Evolutionary conservation across 768 basidiomycete species (phyloP), one percentile per base, ranked within the genome.

Genomic region (Pulveroboletus frians): DNA sequence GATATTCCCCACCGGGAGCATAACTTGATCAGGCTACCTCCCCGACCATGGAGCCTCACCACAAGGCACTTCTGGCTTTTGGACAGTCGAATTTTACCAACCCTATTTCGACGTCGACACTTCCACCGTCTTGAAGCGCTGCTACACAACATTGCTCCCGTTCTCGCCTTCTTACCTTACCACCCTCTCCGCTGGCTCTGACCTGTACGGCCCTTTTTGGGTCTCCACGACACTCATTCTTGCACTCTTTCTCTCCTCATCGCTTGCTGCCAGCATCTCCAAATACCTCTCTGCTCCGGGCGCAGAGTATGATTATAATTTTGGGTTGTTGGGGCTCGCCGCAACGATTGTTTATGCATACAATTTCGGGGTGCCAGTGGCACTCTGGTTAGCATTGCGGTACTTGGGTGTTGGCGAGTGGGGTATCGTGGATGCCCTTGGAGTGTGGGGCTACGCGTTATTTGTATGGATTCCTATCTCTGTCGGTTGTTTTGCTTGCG

Each of bases 171-270:
- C 78, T 37, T 90, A 81, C 61, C 74, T 81, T 43, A 73, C 81
- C 5, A 77, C 74, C 46, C 85, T 85, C 37, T 75, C 83, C 36
- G 64, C 75, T 14, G 62, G 64, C 9, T 56, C 56, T 35, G 88
- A 90, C 64, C 78, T 90, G 35, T 87, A 89, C 64, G 94, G 94
- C 0, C 93, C 95, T 1, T 97, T 99, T 73, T 99, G 95, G 95
- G 92, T 94, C 1, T 78, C 96, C 32, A 95, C 93, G 1, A 98
- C 95, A 1, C 81, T 99, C 53, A 86, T 96, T 38, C 91, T 98
- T 63, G 77, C 85, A 0, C 82, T 97, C 51, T 97, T 94, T 74
- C 81, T 96, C 50, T 94, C 88, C 21, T 96, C 95, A 2, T 92
- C 90, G 30, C 84, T 98, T 34, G 90, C 86, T 8, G 83, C 90